Base-by-base conservation (phyloP, 768 basidiomycete genomes). In the Leccinum arenicola region DNA sequence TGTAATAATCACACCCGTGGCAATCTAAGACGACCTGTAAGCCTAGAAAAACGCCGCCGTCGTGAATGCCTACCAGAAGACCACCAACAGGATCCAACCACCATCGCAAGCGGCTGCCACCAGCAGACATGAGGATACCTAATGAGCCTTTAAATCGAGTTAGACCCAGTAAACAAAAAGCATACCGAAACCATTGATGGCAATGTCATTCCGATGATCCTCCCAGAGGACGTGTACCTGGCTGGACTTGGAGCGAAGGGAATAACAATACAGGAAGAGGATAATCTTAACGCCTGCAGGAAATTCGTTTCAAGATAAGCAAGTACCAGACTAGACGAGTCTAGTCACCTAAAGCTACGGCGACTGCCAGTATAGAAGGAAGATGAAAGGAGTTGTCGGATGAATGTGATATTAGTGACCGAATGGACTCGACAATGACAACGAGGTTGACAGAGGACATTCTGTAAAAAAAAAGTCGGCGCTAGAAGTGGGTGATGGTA, bases 161-260 rank as follows among this genome's bases (percentile, higher is more conserved):
- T 45, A 0, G 14, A 27, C 19, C n/a, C n/a, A 36, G 27, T 29
- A 29, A 61, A 47, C 23, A 49, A 50, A 29, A 15, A 3, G 56
- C 79, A 35, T 61, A 88, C 88, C 88, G 61, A 91, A 89, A 25
- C 82, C 77, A 67, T 94, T 94, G 49, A 93, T 86, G 70, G 85
- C 91, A n/a, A 94, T 70, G 67, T 96, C 96, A 67, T 95, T 98
- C 64, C 95, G 80, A 64, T 98, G 95, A 69, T 98, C 96, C 73
- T 97, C 92, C 94, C 93, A 98, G 29, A 97, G 82, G n/a, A 97
- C 85, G 50, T 84, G 84, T 3, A 99, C 96, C 74, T 99, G 97
- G 66, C 91, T 95, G 6, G 91, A 94, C 62, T 83, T 84, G 33
- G 80, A 82, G 29, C 92, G 85, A 49, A 96, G 80, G 3, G 91